Evolutionary conservation across 108 stramenopile species (phyloP).

Genomic region (Cylindrotheca fusiformis): DNA sequence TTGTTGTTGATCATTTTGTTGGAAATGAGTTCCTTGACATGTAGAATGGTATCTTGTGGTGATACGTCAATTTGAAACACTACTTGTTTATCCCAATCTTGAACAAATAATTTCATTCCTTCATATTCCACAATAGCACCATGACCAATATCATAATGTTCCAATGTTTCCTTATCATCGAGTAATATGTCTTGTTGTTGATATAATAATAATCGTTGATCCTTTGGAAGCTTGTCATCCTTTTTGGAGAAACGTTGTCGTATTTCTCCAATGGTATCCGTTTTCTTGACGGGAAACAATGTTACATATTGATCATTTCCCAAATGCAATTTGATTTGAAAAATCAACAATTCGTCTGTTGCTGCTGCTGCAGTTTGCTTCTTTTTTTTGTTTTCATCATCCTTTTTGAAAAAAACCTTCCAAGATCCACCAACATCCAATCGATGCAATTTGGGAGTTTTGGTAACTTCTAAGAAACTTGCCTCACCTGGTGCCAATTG

Average conservation of each 20-base stretch:
- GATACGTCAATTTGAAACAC: not conserved
- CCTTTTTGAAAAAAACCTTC: slow-evolving; percentile 17
- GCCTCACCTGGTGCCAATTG: slow-evolving; percentile 10
- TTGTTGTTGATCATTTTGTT: not conserved
- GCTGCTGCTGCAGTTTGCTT: not conserved
- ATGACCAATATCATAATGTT: not conserved
- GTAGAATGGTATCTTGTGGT: not conserved
- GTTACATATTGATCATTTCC: not conserved
- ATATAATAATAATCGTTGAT: not conserved
- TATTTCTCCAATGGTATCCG: not conserved
- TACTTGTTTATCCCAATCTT: not conserved
- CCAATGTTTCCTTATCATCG: not conserved
- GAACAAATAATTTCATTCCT: not conserved
- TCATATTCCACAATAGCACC: not conserved
- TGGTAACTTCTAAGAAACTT: slow-evolving; percentile 6
- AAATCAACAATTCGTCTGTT: not conserved
- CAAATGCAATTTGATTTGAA: not conserved
- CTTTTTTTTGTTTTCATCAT: not conserved
- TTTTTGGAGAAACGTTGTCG: not conserved
- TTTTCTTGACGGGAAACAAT: not conserved
- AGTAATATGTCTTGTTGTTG: not conserved
- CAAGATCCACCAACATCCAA: slow-evolving; percentile 21
- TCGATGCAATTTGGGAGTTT: slow-evolving; percentile 7
- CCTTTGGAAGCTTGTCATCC: not conserved
- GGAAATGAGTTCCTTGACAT: not conserved